These are phyloP conservation scores for Aspergillus leporis DNA, from an alignment of 495 filamentous ascomycete genomes.

Conservation along the genomic window DNA sequence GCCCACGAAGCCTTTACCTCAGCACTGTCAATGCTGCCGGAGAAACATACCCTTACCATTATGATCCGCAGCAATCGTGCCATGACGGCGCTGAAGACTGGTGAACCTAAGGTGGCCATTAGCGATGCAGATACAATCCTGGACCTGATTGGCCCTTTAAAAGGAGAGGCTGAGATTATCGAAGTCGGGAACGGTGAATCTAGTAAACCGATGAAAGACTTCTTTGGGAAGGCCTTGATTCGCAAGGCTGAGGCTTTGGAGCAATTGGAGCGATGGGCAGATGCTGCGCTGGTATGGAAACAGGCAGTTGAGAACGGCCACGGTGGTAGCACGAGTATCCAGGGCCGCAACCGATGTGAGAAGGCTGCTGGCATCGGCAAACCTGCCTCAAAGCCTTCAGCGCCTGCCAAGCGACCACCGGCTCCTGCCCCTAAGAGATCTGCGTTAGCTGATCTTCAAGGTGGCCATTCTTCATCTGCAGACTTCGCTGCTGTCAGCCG, in stretches of 20 bases:
- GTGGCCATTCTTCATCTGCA: constrained; percentile 25
- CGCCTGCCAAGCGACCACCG: constrained; percentile 39
- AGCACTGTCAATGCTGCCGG: constrained; percentile 72
- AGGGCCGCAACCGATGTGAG: constrained; percentile 88
- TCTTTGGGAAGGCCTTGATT: constrained; percentile 88
- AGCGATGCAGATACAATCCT: constrained; percentile 80
- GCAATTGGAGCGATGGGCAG: constrained; percentile 90
- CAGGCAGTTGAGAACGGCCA: constrained; percentile 79
- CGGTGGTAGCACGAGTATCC: constrained; percentile 77
- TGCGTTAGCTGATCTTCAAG: constrained; percentile 49
- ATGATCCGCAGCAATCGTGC: constrained; percentile 89
- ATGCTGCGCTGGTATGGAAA: constrained; percentile 79
- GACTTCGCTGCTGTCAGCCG: constrained; percentile 67
- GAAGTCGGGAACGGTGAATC: constrained; percentile 62
- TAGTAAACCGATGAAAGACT: constrained; percentile 84
- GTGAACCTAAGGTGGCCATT: constrained; percentile 82
- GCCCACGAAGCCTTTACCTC: constrained; percentile 81
- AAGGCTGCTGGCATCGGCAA: constrained; percentile 67
- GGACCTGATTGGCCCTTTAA: constrained; percentile 73
- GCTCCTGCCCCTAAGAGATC: constrained; percentile 43
- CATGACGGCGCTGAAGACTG: constrained; percentile 83
- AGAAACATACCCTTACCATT: constrained; percentile 81
- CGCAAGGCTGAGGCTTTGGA: constrained; percentile 95
- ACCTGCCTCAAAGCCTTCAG: constrained; percentile 39
- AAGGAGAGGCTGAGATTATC: constrained; percentile 78